A percentile compares a stretch with the other conserved stretches of the same genome.
Evolutionary conservation across 768 basidiomycete species (phyloP).

Genomic region (Tylopilus balloui): DNA sequence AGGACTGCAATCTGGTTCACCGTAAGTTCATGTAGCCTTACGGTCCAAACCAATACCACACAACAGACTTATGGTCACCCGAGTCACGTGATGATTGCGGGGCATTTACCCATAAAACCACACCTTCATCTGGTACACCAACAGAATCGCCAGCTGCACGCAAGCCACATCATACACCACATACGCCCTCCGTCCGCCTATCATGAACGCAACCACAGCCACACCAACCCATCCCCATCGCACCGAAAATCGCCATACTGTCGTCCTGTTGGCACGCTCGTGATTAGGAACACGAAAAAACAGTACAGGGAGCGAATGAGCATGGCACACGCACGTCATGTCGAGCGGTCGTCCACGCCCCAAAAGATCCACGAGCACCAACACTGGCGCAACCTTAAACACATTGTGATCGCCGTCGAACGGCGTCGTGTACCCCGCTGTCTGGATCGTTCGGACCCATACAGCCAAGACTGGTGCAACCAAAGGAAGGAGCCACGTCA

Average conservation of each 20-base stretch:
- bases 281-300: background rate
- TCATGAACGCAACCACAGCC: slow-evolving; percentile 52
- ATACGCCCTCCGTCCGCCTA: slow-evolving; percentile 65
- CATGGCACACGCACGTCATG: slow-evolving; percentile 33
- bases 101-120: slow-evolving; percentile 7
- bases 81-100: slow-evolving; percentile 8
- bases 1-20: background rate
- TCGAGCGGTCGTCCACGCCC: slow-evolving; percentile 47
- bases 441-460: slow-evolving; percentile 83
- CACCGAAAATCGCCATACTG: slow-evolving; percentile 21
- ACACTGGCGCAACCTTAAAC: slow-evolving; percentile 57
- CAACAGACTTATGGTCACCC: background rate
- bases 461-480: slow-evolving; percentile 75
- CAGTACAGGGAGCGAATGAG: background rate
- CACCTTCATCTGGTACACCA: slow-evolving; percentile 1
- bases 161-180: slow-evolving; percentile 60
- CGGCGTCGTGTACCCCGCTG: slow-evolving; percentile 72
- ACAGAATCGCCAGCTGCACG: slow-evolving; percentile 23
- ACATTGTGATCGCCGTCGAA: slow-evolving; percentile 81
- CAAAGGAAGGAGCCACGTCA: slow-evolving; percentile 79
- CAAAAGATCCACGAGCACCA: slow-evolving; percentile 59
- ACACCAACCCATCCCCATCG: slow-evolving; percentile 53
- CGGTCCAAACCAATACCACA: background rate
- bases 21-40: background rate
- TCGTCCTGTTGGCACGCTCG: slow-evolving; percentile 8